A percentile compares a stretch with the other conserved stretches of the same genome.
Conservation (phyloP, 2,329 filamentous ascomycete species). For the Diplodia intermedia region DNA sequence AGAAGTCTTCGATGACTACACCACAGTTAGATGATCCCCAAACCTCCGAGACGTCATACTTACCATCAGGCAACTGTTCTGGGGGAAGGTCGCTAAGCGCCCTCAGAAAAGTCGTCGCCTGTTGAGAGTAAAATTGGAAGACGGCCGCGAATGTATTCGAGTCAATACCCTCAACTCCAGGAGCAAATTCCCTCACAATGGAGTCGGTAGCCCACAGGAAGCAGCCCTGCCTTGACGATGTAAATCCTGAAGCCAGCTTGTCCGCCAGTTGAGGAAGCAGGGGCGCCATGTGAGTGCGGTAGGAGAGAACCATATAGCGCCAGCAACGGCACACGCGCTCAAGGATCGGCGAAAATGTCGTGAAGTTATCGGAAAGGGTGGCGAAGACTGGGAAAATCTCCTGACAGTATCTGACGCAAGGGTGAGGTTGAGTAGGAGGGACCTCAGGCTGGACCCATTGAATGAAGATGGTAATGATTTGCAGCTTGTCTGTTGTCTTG, state of each 20-base stretch:
- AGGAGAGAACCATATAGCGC: constrained; percentile 96
- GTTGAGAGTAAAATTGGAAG: constrained; percentile 92
- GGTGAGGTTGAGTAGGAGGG: constrained; percentile 75
- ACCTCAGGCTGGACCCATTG: constrained; percentile 79
- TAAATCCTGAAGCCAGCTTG: constrained; percentile 85
- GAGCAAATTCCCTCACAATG: constrained; percentile 93
- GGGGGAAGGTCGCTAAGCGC: constrained; percentile 85
- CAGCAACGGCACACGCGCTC: constrained; percentile 95
- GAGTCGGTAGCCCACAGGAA: constrained; percentile 99
- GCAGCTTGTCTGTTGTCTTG: constrained; percentile 73
- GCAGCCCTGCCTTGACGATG: constrained; percentile 85
- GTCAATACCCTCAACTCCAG: constrained; percentile 85
- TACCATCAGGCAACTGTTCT: constrained; percentile 74
- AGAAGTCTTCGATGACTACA: constrained; percentile 91
- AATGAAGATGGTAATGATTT: constrained; percentile 89
- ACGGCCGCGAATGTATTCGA: constrained; percentile 83
- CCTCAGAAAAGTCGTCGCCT: constrained; percentile 86
- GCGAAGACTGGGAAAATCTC: constrained; percentile 89
- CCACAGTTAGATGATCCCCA: constrained; percentile 13
- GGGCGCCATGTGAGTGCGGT: constrained; percentile 86
- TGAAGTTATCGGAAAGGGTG: constrained; percentile 86
- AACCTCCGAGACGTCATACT: constrained; percentile 37
- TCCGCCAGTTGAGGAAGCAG: constrained; percentile 85
- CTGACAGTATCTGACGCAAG: constrained; percentile 93
- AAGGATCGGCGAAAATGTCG: constrained; percentile 84